Base-by-base conservation (phyloP, 306 rosid genomes). In the Begonia masoniana region DNA sequence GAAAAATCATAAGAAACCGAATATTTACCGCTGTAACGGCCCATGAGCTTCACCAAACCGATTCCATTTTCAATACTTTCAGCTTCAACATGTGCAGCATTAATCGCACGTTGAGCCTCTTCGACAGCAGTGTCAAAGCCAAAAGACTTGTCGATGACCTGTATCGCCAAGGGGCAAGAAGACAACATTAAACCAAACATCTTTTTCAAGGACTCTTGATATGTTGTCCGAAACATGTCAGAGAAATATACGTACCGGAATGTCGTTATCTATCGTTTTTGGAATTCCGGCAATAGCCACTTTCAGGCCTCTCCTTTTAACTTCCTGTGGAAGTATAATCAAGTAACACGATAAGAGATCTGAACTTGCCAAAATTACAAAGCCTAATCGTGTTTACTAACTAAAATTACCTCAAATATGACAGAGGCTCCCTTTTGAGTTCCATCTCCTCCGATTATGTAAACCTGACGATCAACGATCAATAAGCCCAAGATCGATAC, bases 71-170 rank as follows among this genome's bases (percentile, higher is more conserved):
- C 96, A 59, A 83, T 10, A 58, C 99, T 91, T 57, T 59, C 82
- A 55, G 96, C 70, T 86, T 91, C 99, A 51, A 91, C 99, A 65
- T 86, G 99, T 16, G 94, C 99, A 17, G 99, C 99, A 64, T 91
- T 91, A 55, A 91, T 91, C 17, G 99, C 99, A 16, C 99, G 96
- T 61, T 91, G 99, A 47, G 99, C 99, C 75, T 91, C 99, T 76
- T 91, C 99, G 62, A 91, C 99, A 49, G 99, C 96, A 47, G 96
- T 74, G 76, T 91, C 99, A 70, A 91, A 91, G 45, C 99, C 99
- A 15, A 91, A 91, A 51, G 99, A 78, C 69, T 58, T 91, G 47
- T 91, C 99, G 26, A 91, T 91, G 62, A 91, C 76, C 99, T 86
- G 69, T 58, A 62, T 48, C 52, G 63, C 61, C 62, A 67, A 54